These are phyloP conservation scores for Fusarium sp. DNA, from an alignment of 2,329 filamentous ascomycete genomes.

Conservation along the genomic window DNA sequence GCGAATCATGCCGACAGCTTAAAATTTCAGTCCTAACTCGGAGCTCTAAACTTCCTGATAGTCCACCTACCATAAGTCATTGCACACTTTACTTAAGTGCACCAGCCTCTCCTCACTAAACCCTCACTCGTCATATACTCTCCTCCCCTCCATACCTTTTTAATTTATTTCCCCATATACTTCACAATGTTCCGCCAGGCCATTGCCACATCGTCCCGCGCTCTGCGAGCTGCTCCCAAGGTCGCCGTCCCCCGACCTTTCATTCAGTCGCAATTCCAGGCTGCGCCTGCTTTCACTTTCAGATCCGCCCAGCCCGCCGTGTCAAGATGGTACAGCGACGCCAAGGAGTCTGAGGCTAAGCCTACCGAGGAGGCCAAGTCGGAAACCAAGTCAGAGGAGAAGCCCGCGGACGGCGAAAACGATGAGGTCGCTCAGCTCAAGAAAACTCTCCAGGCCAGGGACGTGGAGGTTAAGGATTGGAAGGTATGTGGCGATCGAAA, in stretches of 20 bases:
- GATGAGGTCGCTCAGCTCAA: slow-evolving; percentile 59
- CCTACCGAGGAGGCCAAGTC: slow-evolving; percentile 47
- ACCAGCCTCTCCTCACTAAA: slow-evolving; percentile 21
- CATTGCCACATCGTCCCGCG: slow-evolving; percentile 57
- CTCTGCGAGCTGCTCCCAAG: slow-evolving; percentile 56
- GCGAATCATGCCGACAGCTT: slow-evolving; percentile 44
- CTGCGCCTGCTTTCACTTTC: slow-evolving; percentile 52
- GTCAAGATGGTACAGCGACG: slow-evolving; percentile 63
- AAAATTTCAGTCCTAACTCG: slow-evolving; percentile 49
- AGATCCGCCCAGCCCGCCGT: slow-evolving; percentile 51
- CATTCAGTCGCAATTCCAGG: slow-evolving; percentile 54
- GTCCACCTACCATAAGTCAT: slow-evolving; percentile 33
- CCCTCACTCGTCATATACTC: slow-evolving; percentile 9
- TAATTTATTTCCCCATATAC: slow-evolving; percentile 10
- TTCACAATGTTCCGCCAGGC: slow-evolving; percentile 61
- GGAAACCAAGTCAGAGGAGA: slow-evolving; percentile 45
- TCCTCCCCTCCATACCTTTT: slow-evolving; percentile 7
- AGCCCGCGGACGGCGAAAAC: slow-evolving; percentile 46
- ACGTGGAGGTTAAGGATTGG: slow-evolving; percentile 73
- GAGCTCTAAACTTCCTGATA: slow-evolving; percentile 46
- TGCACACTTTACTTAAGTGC: slow-evolving; percentile 34
- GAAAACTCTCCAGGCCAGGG: slow-evolving; percentile 65
- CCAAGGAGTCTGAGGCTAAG: slow-evolving; percentile 53
- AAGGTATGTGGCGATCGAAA: slow-evolving; percentile 71
- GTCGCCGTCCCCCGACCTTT: slow-evolving; percentile 52